Base-by-base conservation (phyloP, 352 stramenopile genomes). In the Phytophthora cactorum region DNA sequence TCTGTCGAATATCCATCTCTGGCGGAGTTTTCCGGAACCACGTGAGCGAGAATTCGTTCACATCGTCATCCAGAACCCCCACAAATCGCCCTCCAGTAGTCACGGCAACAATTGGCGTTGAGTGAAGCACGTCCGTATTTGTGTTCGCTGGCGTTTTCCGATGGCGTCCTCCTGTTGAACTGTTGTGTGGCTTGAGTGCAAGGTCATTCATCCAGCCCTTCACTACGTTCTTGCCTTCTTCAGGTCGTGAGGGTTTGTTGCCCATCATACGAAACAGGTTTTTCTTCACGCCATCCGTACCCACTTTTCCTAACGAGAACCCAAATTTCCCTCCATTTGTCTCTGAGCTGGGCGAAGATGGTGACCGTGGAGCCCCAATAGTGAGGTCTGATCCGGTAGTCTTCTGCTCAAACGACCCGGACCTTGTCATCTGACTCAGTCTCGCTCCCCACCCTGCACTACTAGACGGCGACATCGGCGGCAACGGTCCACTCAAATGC, bases 181-280 rank as follows among this genome's bases (percentile, higher is more conserved):
- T 78, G 11, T 54, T 81, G 27, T 84, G 81, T 1, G 81, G 79
- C 34, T 81, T 77, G 0, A 93, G 60, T 7, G 72, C 56, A 27
- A 93, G 58, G 34, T 90, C 71, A 8, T 86, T 67, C 41, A 93
- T 78, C 86, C 83, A 93, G 29, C 59, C 58, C 39, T 73, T 76
- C 9, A 93, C 86, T 1, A 82, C 80, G 6, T 80, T 81, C 8
- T 62, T 70, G 34, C 92, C 86, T 65, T 93, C 78, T 31, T 93
- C 81, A 0, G 82, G 82, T 3, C 78, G 72, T 8, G 63, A 65
- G 15, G 59, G 53, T 36, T 84, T 88, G 36, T 71, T 81, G 0
- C 82, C 82, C 50, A 92, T 94, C 45, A 90, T 90, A 7, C 84
- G 84, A 41, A 94, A 79, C 41, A 94, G 49, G 55, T 81, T 94